Percentiles rank a stretch among this genome's conserved stretches.
Evolutionary conservation across 169 alveolate species (phyloP).

Genomic region (Hammondia hammondi): DNA sequence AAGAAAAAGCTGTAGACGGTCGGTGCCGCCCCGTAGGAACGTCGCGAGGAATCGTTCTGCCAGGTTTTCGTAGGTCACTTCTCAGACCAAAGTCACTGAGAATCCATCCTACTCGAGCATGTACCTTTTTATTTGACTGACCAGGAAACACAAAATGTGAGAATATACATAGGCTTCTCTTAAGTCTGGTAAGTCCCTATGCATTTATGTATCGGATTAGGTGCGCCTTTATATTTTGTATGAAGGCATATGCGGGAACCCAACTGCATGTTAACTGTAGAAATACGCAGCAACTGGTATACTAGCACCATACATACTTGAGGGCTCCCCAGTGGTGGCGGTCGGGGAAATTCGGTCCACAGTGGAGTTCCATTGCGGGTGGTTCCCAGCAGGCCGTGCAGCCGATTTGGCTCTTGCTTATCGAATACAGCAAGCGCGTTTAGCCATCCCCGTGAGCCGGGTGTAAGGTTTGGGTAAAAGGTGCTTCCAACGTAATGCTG

Average conservation of each 20-base stretch:
- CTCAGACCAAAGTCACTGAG: no score
- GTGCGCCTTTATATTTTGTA: not conserved
- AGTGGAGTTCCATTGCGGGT: not conserved
- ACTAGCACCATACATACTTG: not conserved
- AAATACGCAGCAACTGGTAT: not conserved
- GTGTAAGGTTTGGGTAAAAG: not conserved
- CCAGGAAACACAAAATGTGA: no score
- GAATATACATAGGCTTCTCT: not conserved
- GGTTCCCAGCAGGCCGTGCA: constrained; percentile 60
- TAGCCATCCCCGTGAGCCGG: constrained; percentile 22
- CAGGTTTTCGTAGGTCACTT: no score
- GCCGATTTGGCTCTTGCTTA: not conserved
- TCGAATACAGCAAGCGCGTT: constrained; percentile 48
- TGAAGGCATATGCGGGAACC: not conserved
- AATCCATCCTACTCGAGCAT: no score
- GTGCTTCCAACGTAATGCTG: not conserved
- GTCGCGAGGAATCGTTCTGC: no score
- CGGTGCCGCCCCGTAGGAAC: no score
- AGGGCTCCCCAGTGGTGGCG: constrained; percentile 34
- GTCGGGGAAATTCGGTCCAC: constrained; percentile 40
- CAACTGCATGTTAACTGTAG: no score
- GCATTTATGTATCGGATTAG: not conserved
- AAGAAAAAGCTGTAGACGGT: not conserved
- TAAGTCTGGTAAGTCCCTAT: not conserved
- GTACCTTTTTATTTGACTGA: no score